Evolutionary conservation across 164 flowering plant genomes (phyloP).

Genomic region (Tinospora cordifolia): DNA sequence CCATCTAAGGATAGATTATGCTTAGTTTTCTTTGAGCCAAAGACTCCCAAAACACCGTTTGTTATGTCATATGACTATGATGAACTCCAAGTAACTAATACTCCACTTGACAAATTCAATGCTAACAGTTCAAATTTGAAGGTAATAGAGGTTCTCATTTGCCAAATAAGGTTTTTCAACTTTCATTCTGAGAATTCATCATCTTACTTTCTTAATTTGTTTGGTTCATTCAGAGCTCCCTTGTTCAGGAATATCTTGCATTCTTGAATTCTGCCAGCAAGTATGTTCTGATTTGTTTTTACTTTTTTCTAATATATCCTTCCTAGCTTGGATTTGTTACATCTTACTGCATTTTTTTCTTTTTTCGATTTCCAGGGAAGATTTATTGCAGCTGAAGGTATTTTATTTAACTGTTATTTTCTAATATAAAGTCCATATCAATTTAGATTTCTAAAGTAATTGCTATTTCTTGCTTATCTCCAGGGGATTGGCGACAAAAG

Average conservation of each 20-base stretch:
- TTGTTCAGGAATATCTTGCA: conserved; percentile 58
- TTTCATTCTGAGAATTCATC: neutral
- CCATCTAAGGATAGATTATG: conserved; percentile 23
- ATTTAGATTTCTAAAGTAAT: neutral
- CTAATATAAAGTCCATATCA: neutral
- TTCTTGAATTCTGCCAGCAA: conserved; percentile 77
- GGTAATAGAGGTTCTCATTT: conserved; percentile 29
- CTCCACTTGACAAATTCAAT: conserved; percentile 60
- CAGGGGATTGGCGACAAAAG: conserved; percentile 85
- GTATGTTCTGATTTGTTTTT: conserved; percentile 29
- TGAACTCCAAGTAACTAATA: conserved; percentile 16
- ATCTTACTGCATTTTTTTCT: conserved; percentile 4
- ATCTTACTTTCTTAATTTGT: conserved; percentile 8
- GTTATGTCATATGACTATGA: conserved; percentile 15
- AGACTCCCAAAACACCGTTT: conserved; percentile 37
- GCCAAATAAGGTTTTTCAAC: neutral
- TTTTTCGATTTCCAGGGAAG: conserved; percentile 48
- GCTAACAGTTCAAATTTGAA: conserved; percentile 50
- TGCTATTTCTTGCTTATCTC: neutral
- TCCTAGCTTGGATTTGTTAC: neutral
- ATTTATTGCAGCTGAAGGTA: conserved; percentile 67
- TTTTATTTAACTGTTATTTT: neutral
- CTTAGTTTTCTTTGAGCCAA: conserved; percentile 26
- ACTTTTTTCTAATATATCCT: neutral
- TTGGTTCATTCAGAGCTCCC: conserved; percentile 41